These are phyloP conservation scores for Boletus pseudo-olivaceus DNA, from an alignment of 768 basidiomycete genomes.

Conservation along the genomic window DNA sequence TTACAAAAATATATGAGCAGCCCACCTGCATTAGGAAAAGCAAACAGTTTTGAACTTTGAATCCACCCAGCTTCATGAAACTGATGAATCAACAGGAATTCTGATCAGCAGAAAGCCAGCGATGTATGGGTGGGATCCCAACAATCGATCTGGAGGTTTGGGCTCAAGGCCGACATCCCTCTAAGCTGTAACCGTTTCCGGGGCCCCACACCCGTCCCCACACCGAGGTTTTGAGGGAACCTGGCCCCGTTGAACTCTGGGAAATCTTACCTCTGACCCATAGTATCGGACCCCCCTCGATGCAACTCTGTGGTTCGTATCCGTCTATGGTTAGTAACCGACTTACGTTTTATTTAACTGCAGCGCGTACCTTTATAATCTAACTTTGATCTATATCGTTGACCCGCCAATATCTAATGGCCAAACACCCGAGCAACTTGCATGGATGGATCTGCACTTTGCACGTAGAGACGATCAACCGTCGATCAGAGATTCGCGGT, in stretches of 20 bases:
- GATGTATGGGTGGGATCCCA: neutral
- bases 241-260: neutral
- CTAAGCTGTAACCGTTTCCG: neutral
- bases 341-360: neutral
- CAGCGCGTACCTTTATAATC: neutral
- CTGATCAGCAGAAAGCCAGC: neutral
- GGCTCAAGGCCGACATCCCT: neutral
- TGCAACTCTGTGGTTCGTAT: neutral
- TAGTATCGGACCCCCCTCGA: too few species aligned
- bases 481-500: slow-evolving; percentile 16
- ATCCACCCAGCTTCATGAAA: neutral
- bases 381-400: neutral
- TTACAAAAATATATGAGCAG: neutral
- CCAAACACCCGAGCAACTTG: neutral
- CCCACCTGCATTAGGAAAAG: neutral
- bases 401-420: neutral
- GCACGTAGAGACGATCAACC: neutral
- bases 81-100: neutral
- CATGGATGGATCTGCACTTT: slow-evolving; percentile 3
- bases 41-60: neutral
- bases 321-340: neutral
- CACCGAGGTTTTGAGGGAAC: neutral
- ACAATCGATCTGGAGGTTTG: too few species aligned
- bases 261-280: neutral
- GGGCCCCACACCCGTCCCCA: neutral